Percentiles rank a stretch among this genome's conserved stretches.
Evolutionary conservation across 257 asterid genomes (phyloP).

Genomic region (Paraleonurus japonicus): DNA sequence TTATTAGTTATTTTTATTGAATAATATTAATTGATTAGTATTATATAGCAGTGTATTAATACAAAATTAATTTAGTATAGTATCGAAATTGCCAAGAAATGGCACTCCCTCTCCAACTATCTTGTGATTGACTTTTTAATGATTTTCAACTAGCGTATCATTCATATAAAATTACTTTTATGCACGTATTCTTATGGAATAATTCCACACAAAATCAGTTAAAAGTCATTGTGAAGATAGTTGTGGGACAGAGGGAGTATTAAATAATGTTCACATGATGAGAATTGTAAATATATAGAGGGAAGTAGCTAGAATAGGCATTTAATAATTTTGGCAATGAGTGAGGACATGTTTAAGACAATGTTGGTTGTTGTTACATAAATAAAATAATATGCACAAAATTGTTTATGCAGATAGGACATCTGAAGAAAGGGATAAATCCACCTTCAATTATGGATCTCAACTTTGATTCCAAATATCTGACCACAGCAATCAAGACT

Average conservation of each 20-base stretch:
- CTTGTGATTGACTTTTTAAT: too few species aligned
- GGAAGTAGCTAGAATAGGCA: background rate
- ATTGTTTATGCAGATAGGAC: constrained; percentile 66
- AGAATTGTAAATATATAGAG: background rate
- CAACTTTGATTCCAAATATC: constrained; percentile 63
- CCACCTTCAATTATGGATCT: constrained; percentile 82
- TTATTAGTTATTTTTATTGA: too few species aligned
- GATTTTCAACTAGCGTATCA: too few species aligned
- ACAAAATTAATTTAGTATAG: background rate
- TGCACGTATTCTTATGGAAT: too few species aligned
- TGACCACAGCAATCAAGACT: constrained; percentile 64
- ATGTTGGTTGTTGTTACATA: constrained; percentile 13
- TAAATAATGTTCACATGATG: constrained; percentile 7
- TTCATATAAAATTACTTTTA: too few species aligned
- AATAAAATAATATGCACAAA: background rate
- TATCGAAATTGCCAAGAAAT: too few species aligned
- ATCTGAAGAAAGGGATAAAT: constrained; percentile 87
- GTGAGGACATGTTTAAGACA: constrained; percentile 31
- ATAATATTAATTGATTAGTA: too few species aligned
- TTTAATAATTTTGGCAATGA: constrained; percentile 23
- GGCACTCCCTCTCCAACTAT: too few species aligned
- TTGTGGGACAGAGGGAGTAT: too few species aligned
- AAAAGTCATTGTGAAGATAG: too few species aligned
- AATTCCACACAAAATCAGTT: too few species aligned
- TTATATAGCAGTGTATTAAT: too few species aligned